phyloP scores from a whole-genome alignment of 2,329 filamentous ascomycete genomes.

The Lecanosticta acicola region DNA sequence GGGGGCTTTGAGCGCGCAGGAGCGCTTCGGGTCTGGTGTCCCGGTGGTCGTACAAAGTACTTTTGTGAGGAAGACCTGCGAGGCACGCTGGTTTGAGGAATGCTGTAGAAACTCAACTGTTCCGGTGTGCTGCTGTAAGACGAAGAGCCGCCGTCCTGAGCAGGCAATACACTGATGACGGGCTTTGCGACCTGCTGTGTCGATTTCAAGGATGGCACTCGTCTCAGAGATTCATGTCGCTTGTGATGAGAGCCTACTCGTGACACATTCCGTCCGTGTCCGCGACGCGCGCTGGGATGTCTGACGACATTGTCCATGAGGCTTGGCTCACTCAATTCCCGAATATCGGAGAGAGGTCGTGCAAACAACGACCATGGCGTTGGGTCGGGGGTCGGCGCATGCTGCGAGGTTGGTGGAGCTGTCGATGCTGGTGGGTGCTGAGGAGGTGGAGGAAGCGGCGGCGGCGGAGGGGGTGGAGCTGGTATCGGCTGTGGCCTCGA shows the following conservation, averaged over 20 bases:
- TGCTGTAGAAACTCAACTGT: slow-evolving; percentile 41
- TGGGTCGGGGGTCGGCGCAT: slow-evolving; percentile 5
- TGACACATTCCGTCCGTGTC: slow-evolving; percentile 23
- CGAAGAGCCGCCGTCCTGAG: slow-evolving; percentile 22
- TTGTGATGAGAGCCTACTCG: slow-evolving; percentile 26
- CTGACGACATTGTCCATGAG: slow-evolving; percentile 28
- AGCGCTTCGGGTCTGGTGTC: slow-evolving; percentile 13
- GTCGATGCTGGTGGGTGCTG: slow-evolving; percentile 4
- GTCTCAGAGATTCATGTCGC: slow-evolving; percentile 20
- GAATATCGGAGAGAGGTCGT: slow-evolving; percentile 46
- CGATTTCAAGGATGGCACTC: slow-evolving; percentile 20
- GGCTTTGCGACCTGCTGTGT: background rate
- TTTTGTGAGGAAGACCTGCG: slow-evolving; percentile 42
- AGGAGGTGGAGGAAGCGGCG: slow-evolving; percentile 14
- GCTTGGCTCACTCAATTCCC: slow-evolving; percentile 47
- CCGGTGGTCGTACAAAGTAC: slow-evolving; percentile 2
- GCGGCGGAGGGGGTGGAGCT: slow-evolving; percentile 10
- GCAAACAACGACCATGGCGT: slow-evolving; percentile 29
- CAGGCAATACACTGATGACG: slow-evolving; percentile 1
- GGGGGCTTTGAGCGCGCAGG: slow-evolving; percentile 15
- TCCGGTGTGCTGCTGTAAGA: slow-evolving; percentile 35
- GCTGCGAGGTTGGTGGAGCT: slow-evolving; percentile 1
- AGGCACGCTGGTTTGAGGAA: slow-evolving; percentile 42
- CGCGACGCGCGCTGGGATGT: slow-evolving; percentile 3
- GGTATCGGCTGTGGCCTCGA: slow-evolving; percentile 19